phyloP scores from a whole-genome alignment of 345 rosid species.

The Firmiana major region DNA sequence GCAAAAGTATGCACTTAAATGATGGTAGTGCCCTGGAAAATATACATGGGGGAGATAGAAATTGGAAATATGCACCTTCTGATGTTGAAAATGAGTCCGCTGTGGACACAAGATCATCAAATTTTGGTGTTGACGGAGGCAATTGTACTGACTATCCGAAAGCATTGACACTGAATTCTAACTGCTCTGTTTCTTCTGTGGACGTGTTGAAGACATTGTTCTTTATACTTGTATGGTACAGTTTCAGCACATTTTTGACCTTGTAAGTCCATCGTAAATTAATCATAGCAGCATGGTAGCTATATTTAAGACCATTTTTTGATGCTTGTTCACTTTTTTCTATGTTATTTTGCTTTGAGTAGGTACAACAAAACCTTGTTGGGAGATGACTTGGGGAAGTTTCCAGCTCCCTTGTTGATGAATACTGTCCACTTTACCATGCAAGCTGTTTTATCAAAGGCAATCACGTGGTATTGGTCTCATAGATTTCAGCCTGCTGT shows the following conservation, averaged over 20 bases:
- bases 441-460: slow-evolving; percentile 85
- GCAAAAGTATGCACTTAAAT: slow-evolving; percentile 43
- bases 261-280: slow-evolving; percentile 59
- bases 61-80: slow-evolving; percentile 45
- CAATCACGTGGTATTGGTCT: slow-evolving; percentile 83
- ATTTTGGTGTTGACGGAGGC: slow-evolving; percentile 32
- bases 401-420: slow-evolving; percentile 98
- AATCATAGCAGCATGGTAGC: background rate
- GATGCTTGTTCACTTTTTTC: background rate
- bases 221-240: slow-evolving; percentile 96
- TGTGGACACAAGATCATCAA: slow-evolving; percentile 31
- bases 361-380: slow-evolving; percentile 95
- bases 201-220: slow-evolving; percentile 88
- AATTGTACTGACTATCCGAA: slow-evolving; percentile 25
- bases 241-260: slow-evolving; percentile 98
- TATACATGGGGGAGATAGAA: slow-evolving; percentile 27
- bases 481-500: slow-evolving; percentile 57
- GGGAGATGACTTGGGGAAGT: slow-evolving; percentile 94
- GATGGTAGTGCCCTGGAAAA: slow-evolving; percentile 30
- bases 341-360: slow-evolving; percentile 4
- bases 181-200: slow-evolving; percentile 43
- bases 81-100: slow-evolving; percentile 55
- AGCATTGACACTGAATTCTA: slow-evolving; percentile 30
- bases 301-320: background rate
- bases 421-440: slow-evolving; percentile 85